A percentile compares a stretch with the other conserved stretches of the same genome.
phyloP scores from a whole-genome alignment of 352 stramenopile species.

The Phytophthora citrophthora region DNA sequence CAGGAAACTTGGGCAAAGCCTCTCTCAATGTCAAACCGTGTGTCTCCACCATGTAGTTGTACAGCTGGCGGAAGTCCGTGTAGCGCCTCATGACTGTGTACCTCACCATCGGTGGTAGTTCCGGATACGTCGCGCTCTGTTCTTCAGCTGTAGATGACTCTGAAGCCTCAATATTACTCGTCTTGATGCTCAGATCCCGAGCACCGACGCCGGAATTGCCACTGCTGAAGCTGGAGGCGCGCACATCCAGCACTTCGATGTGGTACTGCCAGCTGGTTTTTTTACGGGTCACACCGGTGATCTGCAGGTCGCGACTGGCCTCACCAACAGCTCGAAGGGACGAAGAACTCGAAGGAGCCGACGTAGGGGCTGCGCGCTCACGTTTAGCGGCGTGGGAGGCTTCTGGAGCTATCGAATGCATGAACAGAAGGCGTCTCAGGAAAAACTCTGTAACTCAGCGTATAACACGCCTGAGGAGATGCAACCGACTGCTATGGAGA shows the following conservation, averaged over 20 bases:
- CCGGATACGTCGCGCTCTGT: slow-evolving; percentile 33
- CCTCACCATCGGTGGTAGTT: slow-evolving; percentile 71
- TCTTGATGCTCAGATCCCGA: slow-evolving; percentile 1
- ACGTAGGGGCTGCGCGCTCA: slow-evolving; percentile 13
- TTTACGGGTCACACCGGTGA: slow-evolving; percentile 75
- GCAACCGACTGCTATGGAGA: slow-evolving; percentile 10
- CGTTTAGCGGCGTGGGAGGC: slow-evolving; percentile 19
- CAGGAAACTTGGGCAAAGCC: slow-evolving; percentile 67
- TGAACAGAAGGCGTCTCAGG: slow-evolving; percentile 3
- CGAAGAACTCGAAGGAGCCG: slow-evolving; percentile 4
- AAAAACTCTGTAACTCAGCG: background rate
- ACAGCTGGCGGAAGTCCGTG: slow-evolving; percentile 78
- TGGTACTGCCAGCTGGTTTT: slow-evolving; percentile 79
- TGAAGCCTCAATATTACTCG: background rate
- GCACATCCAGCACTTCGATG: slow-evolving; percentile 80
- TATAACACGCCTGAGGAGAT: background rate
- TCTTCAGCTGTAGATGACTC: slow-evolving; percentile 8
- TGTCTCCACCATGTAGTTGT: slow-evolving; percentile 62
- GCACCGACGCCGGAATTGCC: slow-evolving; percentile 9
- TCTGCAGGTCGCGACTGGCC: slow-evolving; percentile 66
- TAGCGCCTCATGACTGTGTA: slow-evolving; percentile 84
- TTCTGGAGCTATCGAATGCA: slow-evolving; percentile 8
- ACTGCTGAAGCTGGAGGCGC: slow-evolving; percentile 34
- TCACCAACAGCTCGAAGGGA: slow-evolving; percentile 23
- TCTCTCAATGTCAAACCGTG: slow-evolving; percentile 51